Base-by-base conservation (phyloP, 495 filamentous ascomycete genomes). In the Podospora tetraspora region DNA sequence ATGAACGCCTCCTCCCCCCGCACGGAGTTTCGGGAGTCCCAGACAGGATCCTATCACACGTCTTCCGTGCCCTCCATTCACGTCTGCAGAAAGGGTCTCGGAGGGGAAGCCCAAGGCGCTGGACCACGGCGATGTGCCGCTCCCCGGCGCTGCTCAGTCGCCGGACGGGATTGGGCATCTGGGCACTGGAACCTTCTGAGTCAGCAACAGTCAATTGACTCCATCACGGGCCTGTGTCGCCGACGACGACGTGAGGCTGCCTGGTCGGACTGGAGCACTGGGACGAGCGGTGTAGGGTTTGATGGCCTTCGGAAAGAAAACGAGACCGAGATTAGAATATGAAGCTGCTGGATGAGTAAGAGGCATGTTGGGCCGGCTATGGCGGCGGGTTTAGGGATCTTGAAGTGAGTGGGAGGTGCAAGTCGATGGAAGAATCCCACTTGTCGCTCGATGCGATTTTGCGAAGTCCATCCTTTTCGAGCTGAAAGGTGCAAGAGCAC, bases 71-170 rank as follows among this genome's bases (percentile, higher is more conserved):
- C 21, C 52, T 57, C 23, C 59, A 25, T 29, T 13, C 59, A 16
- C 59, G 32, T 4, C 59, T 60, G 59, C 59, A 60, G 59, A 25
- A 24, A 64, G 62, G 62, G 62, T 64, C 62, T 64, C 62, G 24
- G 62, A 9, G 52, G 24, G 24, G 62, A 21, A 10, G 43, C 8
- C 37, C 43, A 52, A 52, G 37, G 43, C 43, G 43, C 43, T 52
- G 43, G 43, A 16, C 19, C 37, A 19, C 37, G 37, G 43, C 43
- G 43, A 52, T 52, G 43, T 24, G 62, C 21, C 62, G 62, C 13
- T 16, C 27, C 24, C 27, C 27, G 27, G 27, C 27, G 6, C 27
- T 27, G 27, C 27, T 27, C 27, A 27, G 27, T 27, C 11, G 8
- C 19, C 21, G 59, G 13, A 29, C 24, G 24, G 59, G 8, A 60